phyloP scores from a whole-genome alignment of 169 alveolate genomes.

The Plasmodium cynomolgi region DNA sequence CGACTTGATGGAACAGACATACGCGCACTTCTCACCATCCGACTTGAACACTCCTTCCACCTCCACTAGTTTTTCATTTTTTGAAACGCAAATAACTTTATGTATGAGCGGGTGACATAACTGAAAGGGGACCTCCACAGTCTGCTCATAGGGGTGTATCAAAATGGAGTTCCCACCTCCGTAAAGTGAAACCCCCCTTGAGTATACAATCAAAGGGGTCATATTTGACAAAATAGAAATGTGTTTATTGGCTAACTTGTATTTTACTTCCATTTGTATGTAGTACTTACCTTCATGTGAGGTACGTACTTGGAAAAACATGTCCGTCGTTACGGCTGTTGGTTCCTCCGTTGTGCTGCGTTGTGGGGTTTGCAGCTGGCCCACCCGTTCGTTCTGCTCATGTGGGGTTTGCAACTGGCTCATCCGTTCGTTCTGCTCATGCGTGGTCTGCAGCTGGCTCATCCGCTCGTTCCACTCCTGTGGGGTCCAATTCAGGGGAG shows the following conservation, averaged over 20 bases:
- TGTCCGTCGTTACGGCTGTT: neutral
- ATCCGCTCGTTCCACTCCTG: neutral
- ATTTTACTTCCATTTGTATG: constrained; percentile 62
- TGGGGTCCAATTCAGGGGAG: neutral
- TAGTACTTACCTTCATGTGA: constrained; percentile 22
- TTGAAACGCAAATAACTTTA: constrained; percentile 35
- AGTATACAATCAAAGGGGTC: constrained; percentile 6
- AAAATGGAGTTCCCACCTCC: neutral
- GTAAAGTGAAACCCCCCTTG: constrained; percentile 11
- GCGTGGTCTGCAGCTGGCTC: neutral
- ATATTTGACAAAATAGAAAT: constrained; percentile 29
- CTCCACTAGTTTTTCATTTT: neutral
- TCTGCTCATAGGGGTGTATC: constrained; percentile 32
- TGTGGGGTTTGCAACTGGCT: neutral
- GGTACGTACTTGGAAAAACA: constrained; percentile 17
- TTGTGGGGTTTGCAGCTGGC: neutral
- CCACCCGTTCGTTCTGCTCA: neutral
- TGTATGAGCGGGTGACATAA: constrained; percentile 48
- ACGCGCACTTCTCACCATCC: neutral
- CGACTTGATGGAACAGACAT: constrained; percentile 29
- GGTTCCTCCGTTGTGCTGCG: neutral
- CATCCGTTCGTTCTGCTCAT: neutral
- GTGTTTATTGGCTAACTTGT: constrained; percentile 10
- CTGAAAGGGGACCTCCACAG: constrained; percentile 5
- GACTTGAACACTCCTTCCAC: neutral